Evolutionary conservation across 495 filamentous ascomycete species (phyloP).

Genomic region (Peziza echinospora): DNA sequence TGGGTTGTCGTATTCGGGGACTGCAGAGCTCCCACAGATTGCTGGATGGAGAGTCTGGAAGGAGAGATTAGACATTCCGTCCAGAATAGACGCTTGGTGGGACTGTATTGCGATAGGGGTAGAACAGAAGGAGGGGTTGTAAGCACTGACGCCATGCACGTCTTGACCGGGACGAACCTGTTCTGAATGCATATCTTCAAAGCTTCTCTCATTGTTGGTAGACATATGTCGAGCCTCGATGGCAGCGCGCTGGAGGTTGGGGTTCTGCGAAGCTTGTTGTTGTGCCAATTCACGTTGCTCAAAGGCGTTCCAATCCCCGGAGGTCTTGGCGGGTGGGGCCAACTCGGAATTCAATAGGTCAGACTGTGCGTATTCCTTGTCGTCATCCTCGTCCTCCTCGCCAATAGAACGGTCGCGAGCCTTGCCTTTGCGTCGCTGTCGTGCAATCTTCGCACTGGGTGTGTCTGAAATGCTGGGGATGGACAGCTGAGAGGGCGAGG

Average conservation of each 20-base stretch:
- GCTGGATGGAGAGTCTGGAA: constrained; percentile 14
- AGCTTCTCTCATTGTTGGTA: constrained; percentile 7
- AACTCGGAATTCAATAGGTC: constrained; percentile 10
- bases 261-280: constrained; percentile 11
- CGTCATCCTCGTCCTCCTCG: constrained; percentile 15
- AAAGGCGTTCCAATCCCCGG: constrained; percentile 14
- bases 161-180: constrained; percentile 15
- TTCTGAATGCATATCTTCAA: constrained; percentile 14
- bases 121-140: constrained; percentile 19
- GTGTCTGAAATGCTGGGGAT: constrained; percentile 14
- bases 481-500: constrained; percentile 1
- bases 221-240: constrained; percentile 16
- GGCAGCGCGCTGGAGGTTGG: constrained; percentile 9
- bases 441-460: constrained; percentile 15
- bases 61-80: constrained; percentile 16
- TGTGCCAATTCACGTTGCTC: constrained; percentile 17
- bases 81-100: constrained; percentile 18
- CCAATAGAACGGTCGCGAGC: constrained; percentile 8
- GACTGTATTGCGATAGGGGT: constrained; percentile 15
- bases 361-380: constrained; percentile 1
- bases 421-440: constrained; percentile 16
- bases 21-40: constrained; percentile 2
- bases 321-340: constrained; percentile 4
- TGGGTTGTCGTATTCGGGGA: constrained; percentile 35
- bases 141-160: constrained; percentile 15